Base-by-base conservation (phyloP, 1,284 basidiomycete genomes). In the Amylostereum areolatum region DNA sequence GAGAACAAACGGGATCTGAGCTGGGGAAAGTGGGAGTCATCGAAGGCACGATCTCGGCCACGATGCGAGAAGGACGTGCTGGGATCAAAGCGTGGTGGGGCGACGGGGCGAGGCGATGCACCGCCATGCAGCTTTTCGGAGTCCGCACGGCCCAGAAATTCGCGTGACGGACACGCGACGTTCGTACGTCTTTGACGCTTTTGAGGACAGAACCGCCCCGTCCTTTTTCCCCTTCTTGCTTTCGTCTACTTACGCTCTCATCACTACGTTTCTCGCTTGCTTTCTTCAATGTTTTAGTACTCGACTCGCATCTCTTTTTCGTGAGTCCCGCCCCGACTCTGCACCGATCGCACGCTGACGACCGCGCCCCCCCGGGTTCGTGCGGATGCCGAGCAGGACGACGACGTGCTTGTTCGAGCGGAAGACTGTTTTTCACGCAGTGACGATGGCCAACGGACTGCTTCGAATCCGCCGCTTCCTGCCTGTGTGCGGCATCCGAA, bases 271-370 rank as follows among this genome's bases (percentile, higher is more conserved):
- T 12, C 43, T 7, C 33, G 43, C 46, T 51, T 47, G 39, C 43
- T 45, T 39, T 45, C 18, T 45, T 40, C 33, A 27, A 55, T 55
- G 53, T 39, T 50, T 46, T 54, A 53, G 48, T 55, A 46, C 29
- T 18, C 18, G 18, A 18, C 10, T 29, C 24, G 30, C 29, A 25
- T 3, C 10, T 45, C 42, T 46, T 29, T 32, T 5, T 30, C 25
- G n/a, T 40, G 36, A 34, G 24, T 37, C 33, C 30, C 45, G 24
- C 43, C 10, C 2, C 45, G 24, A 12, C 11, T 29, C n/a, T 18
- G 3, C n/a, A 5, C 8, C 39, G 8, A 47, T 41, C 36, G n/a
- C 3, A 42, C 41, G 12, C 12, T 18, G 5, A 24, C 41, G 41
- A 31, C 7, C 12, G 8, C 10, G 29, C 29, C 29, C 39, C 31